phyloP scores from a whole-genome alignment of 768 basidiomycete species.

The Strobilomyces dryophilus region DNA sequence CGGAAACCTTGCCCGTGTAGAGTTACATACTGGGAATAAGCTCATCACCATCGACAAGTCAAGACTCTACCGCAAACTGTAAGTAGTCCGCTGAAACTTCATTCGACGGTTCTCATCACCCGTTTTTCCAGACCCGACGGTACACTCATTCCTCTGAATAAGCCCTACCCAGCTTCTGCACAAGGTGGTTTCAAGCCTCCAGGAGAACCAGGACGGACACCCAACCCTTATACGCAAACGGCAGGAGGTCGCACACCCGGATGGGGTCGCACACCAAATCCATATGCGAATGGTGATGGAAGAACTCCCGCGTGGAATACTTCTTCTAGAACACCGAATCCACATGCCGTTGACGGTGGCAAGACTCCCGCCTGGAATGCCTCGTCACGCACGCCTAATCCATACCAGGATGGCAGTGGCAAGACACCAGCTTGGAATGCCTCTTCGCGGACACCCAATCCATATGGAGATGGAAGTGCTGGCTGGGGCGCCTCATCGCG shows the following conservation, averaged over 20 bases:
- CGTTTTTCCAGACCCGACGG: conserved; percentile 53
- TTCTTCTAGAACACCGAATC: conserved; percentile 68
- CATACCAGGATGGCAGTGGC: conserved; percentile 42
- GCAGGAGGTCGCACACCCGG: conserved; percentile 35
- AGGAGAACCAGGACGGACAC: conserved; percentile 40
- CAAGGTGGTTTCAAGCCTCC: conserved; percentile 31
- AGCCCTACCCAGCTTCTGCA: conserved; percentile 21
- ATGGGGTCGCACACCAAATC: conserved; percentile 60
- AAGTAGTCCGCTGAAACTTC: conserved; percentile 29
- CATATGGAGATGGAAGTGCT: conserved; percentile 32
- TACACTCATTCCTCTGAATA: conserved; percentile 48
- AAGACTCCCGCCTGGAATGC: conserved; percentile 65
- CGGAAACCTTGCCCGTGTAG: conserved; percentile 81
- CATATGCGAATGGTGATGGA: conserved; percentile 54
- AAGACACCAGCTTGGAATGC: conserved; percentile 51
- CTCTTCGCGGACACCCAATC: conserved; percentile 52
- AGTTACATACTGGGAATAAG: conserved; percentile 86
- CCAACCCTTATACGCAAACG: conserved; percentile 44
- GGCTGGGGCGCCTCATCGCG: conserved; percentile 30
- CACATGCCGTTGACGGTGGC: conserved; percentile 52
- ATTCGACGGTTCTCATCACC: conserved; percentile 4
- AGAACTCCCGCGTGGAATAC: conserved; percentile 64
- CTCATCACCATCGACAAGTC: conserved; percentile 82
- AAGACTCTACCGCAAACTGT: conserved; percentile 72
- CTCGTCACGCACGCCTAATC: conserved; percentile 53